phyloP scores from a whole-genome alignment of 1,139 yeast genomes.

The Geotrichum histeridarum region DNA sequence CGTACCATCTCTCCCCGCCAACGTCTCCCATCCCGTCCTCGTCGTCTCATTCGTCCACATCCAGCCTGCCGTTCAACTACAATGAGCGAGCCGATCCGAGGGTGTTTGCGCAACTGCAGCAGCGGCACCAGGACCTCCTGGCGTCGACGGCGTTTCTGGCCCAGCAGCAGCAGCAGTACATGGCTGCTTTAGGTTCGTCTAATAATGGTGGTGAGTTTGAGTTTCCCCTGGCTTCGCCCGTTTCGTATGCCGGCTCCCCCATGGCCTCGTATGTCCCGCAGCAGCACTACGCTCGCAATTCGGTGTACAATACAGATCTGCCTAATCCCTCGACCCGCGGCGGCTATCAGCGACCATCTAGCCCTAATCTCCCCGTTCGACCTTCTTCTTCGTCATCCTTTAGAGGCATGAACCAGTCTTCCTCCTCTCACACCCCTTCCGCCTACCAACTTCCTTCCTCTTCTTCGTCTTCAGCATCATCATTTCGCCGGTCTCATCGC shows the following conservation, averaged over 20 bases:
- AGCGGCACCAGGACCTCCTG: constrained; percentile 36
- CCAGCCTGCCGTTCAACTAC: not conserved
- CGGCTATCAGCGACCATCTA: constrained; percentile 22
- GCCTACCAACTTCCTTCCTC: not conserved
- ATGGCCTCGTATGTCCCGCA: constrained; percentile 2
- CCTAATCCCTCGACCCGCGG: not conserved
- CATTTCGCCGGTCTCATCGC: constrained; percentile 30
- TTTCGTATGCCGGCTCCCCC: constrained; percentile 7
- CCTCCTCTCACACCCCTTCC: not conserved
- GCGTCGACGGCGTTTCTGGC: constrained; percentile 32
- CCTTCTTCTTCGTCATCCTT: constrained; percentile 27
- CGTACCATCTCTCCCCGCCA: constrained; percentile 28
- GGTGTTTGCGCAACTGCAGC: constrained; percentile 33
- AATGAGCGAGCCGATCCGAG: constrained; percentile 18
- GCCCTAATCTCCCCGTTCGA: constrained; percentile 27
- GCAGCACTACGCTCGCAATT: constrained; percentile 5
- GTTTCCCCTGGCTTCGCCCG: constrained; percentile 13
- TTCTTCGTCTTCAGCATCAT: not conserved
- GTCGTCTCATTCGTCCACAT: constrained; percentile 2
- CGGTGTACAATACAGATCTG: not conserved
- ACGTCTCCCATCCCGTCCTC: constrained; percentile 7
- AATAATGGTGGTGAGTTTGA: constrained; percentile 8
- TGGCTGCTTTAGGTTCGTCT: constrained; percentile 31
- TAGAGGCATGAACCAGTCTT: constrained; percentile 4
- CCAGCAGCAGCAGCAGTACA: constrained; percentile 36